phyloP scores from a whole-genome alignment of 2,329 filamentous ascomycete genomes.

The Neocatenulostroma microsporum region DNA sequence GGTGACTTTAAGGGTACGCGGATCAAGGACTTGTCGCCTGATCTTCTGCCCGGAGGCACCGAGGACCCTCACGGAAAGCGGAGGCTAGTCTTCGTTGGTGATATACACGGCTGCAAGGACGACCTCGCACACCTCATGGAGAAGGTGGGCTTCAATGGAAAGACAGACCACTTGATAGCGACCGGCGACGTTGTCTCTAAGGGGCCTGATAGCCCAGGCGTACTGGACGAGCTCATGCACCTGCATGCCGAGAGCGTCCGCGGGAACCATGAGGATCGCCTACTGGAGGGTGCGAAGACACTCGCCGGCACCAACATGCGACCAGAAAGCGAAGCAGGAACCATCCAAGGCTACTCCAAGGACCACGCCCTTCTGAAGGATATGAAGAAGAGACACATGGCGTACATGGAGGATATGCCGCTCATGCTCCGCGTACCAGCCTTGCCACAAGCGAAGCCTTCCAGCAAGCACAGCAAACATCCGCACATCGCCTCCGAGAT shows the following conservation, averaged over 20 bases:
- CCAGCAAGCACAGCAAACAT: constrained; percentile 33
- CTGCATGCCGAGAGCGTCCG: constrained; percentile 73
- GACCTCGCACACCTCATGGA: constrained; percentile 57
- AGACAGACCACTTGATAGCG: constrained; percentile 66
- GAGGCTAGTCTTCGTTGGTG: constrained; percentile 73
- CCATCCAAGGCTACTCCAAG: constrained; percentile 21
- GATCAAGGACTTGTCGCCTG: constrained; percentile 42
- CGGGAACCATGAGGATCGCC: constrained; percentile 85
- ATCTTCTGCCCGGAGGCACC: constrained; percentile 26
- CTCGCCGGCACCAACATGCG: neutral
- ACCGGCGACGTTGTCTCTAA: constrained; percentile 77
- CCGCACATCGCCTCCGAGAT: constrained; percentile 56
- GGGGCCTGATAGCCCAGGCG: constrained; percentile 72
- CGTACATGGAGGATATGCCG: constrained; percentile 28
- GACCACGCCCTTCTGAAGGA: constrained; percentile 21
- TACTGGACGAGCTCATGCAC: constrained; percentile 66
- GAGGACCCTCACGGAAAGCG: constrained; percentile 35
- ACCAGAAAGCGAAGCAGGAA: constrained; percentile 1
- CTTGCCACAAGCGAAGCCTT: constrained; percentile 18
- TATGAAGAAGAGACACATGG: constrained; percentile 24
- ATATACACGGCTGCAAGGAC: constrained; percentile 80
- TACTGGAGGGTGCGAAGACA: constrained; percentile 49
- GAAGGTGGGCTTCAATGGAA: constrained; percentile 55
- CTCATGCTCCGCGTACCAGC: constrained; percentile 30
- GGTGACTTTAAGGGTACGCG: constrained; percentile 26